Evolutionary conservation across 2,329 filamentous ascomycete genomes (phyloP).

Genomic region (Verticillium nubilum): DNA sequence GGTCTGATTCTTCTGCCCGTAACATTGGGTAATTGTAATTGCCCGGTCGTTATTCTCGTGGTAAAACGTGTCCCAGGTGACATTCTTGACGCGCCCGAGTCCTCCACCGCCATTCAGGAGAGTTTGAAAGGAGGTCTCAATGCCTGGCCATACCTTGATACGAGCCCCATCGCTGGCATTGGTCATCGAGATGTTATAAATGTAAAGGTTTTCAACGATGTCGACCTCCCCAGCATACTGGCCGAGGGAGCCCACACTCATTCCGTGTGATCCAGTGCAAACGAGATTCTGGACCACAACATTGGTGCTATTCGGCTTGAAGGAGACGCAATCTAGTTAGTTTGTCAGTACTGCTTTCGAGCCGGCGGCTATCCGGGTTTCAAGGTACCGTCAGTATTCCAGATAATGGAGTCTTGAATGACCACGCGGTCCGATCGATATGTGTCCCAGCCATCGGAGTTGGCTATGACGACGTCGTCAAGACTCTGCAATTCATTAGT

Average conservation of each 20-base stretch:
- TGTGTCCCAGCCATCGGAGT: conserved; percentile 61
- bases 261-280: conserved; percentile 67
- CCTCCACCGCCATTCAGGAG: conserved; percentile 59
- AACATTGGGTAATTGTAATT: conserved; percentile 19
- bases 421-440: conserved; percentile 57
- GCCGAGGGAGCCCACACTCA: conserved; percentile 64
- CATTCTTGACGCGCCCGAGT: conserved; percentile 51
- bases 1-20: conserved; percentile 16
- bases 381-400: conserved; percentile 48
- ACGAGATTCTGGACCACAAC: conserved; percentile 61
- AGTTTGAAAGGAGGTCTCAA: conserved; percentile 20
- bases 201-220: conserved; percentile 63
- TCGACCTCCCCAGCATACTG: conserved; percentile 61
- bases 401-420: conserved; percentile 60
- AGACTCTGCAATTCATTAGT: background rate
- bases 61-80: conserved; percentile 59
- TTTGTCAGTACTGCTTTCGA: background rate
- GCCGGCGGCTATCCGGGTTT: too few species aligned
- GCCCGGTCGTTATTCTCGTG: conserved; percentile 53
- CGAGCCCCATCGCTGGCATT: conserved; percentile 61
- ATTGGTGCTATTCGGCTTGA: conserved; percentile 71
- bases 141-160: conserved; percentile 65
- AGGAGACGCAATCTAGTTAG: conserved; percentile 58
- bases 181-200: conserved; percentile 54
- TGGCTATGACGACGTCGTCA: conserved; percentile 19